Evolutionary conservation across 2,329 filamentous ascomycete genomes (phyloP).

Genomic region (Blastomyces gilchristii): DNA sequence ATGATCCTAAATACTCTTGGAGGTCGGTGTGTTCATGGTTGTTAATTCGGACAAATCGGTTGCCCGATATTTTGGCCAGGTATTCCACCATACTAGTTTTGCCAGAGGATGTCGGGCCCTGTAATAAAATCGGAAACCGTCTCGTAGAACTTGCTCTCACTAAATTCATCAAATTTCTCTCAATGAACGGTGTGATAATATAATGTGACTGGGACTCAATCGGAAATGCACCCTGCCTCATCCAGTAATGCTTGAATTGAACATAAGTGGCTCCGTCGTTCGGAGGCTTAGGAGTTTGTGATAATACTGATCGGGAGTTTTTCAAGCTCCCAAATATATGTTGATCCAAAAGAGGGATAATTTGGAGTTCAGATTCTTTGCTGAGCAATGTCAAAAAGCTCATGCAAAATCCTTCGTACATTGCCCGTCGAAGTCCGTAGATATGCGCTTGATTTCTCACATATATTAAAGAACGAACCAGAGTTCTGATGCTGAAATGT

Average conservation of each 20-base stretch:
- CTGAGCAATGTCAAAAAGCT: conserved; percentile 87
- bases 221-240: conserved; percentile 60
- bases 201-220: conserved; percentile 73
- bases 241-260: conserved; percentile 82
- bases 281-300: conserved; percentile 67
- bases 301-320: conserved; percentile 62
- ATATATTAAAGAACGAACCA: conserved; percentile 83
- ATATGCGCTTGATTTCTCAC: conserved; percentile 72
- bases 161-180: conserved; percentile 87
- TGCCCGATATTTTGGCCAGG: conserved; percentile 88
- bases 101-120: conserved; percentile 91
- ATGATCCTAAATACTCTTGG: conserved; percentile 94
- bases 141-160: conserved; percentile 87
- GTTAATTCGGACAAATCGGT: conserved; percentile 97
- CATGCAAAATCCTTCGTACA: conserved; percentile 97
- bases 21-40: conserved; percentile 98
- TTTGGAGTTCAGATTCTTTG: conserved; percentile 64
- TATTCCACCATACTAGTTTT: conserved; percentile 99
- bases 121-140: conserved; percentile 85
- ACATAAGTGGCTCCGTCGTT: conserved; percentile 68
- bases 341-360: conserved; percentile 69
- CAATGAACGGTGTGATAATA: conserved; percentile 91
- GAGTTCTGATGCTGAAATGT: conserved; percentile 89
- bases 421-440: conserved; percentile 73
- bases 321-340: conserved; percentile 63